Conservation (phyloP, 2,329 filamentous ascomycete genomes). For the Dothistroma septosporum region DNA sequence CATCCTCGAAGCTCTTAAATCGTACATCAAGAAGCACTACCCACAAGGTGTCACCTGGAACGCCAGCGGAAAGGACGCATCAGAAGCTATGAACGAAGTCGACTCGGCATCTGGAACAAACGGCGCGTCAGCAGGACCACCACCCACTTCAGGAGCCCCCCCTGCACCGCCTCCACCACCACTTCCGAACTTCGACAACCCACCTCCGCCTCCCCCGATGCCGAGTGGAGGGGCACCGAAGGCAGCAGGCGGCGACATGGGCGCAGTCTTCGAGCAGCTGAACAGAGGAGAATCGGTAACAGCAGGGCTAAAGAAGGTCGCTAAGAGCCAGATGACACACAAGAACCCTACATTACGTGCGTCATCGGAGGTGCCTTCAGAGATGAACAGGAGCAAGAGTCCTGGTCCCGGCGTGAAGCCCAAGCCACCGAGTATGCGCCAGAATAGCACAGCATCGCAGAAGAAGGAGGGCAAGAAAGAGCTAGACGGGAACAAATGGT, state of each 20-base stretch:
- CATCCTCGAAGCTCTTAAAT: constrained; percentile 76
- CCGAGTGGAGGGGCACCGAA: constrained; percentile 51
- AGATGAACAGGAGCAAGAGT: constrained; percentile 65
- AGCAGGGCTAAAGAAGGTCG: constrained; percentile 83
- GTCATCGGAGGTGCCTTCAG: constrained; percentile 61
- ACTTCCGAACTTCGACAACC: constrained; percentile 35
- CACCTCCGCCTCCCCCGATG: constrained; percentile 59
- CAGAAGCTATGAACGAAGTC: constrained; percentile 62
- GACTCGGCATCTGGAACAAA: constrained; percentile 37
- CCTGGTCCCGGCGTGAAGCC: constrained; percentile 73
- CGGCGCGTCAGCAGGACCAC: constrained; percentile 48
- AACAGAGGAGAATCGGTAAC: constrained; percentile 90
- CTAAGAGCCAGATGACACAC: constrained; percentile 94
- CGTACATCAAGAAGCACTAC: constrained; percentile 82
- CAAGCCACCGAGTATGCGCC: constrained; percentile 48
- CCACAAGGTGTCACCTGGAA: constrained; percentile 83
- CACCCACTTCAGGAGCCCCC: constrained; percentile 51
- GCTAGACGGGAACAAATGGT: constrained; percentile 76
- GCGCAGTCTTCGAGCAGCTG: constrained; percentile 84
- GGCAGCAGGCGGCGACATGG: constrained; percentile 58
- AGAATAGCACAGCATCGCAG: constrained; percentile 35
- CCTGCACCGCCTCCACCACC: constrained; percentile 69
- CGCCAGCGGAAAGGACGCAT: constrained; percentile 65
- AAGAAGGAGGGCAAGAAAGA: constrained; percentile 42
- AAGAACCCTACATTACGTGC: constrained; percentile 89